Evolutionary conservation across 768 basidiomycete genomes (phyloP).

Genomic region (Chiua virens): DNA sequence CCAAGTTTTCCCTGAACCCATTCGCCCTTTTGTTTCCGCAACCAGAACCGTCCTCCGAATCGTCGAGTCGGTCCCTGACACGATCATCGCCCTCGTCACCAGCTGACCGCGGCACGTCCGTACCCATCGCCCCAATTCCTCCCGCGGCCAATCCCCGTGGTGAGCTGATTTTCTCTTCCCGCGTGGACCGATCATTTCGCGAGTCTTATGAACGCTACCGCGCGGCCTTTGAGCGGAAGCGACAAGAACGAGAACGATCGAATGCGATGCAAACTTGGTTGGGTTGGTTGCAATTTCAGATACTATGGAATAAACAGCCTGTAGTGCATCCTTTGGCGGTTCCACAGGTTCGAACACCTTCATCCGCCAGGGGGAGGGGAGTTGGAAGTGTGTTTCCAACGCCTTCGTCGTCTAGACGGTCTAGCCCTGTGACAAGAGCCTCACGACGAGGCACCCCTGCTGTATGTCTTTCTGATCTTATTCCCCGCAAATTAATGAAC

Average conservation of each 20-base stretch:
- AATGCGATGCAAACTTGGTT: conserved; percentile 31
- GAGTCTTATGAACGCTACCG: conserved; percentile 94
- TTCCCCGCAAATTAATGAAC: conserved; percentile 31
- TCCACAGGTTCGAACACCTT: conserved; percentile 23
- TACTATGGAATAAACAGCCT: conserved; percentile 27
- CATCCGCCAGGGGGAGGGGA: conserved; percentile 26
- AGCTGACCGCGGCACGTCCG: conserved; percentile 44
- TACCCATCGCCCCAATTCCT: conserved; percentile 69
- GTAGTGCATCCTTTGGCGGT: conserved; percentile 6
- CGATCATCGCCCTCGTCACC: conserved; percentile 33
- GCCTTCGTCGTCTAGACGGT: conserved; percentile 32
- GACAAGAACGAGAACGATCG: conserved; percentile 62
- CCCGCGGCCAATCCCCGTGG: conserved; percentile 89
- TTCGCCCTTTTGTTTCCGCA: conserved; percentile 40
- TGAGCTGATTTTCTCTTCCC: conserved; percentile 93
- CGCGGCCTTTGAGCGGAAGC: conserved; percentile 75
- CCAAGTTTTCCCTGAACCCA: conserved; percentile 48
- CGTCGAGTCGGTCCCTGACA: conserved; percentile 24
- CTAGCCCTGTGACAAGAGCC: conserved; percentile 34
- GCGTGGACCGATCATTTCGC: conserved; percentile 77
- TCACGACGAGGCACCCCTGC: conserved; percentile 26
- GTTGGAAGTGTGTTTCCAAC: conserved; percentile 27
- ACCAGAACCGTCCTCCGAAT: conserved; percentile 21
- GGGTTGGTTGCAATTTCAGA: conserved; percentile 30
- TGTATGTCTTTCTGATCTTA: conserved; percentile 19